A percentile compares a stretch with the other conserved stretches of the same genome.
These are phyloP conservation scores for Cardamine chenopodiifolia DNA, from an alignment of 345 rosid genomes.

Conservation along the genomic window DNA sequence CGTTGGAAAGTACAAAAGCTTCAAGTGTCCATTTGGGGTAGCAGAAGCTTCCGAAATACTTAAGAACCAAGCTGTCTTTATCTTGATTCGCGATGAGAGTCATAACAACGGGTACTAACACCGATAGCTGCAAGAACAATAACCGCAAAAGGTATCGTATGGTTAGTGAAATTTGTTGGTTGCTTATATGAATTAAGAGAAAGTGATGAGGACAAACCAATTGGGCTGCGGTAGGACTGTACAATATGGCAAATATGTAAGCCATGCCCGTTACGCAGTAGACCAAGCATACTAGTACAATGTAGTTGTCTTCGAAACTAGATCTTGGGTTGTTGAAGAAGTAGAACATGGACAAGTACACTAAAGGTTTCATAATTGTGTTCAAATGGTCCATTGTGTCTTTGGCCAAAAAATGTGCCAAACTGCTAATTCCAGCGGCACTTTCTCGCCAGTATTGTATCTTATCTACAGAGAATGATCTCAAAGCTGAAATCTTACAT, in stretches of 20 bases:
- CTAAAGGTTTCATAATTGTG: slow-evolving; percentile 71
- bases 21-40: slow-evolving; percentile 89
- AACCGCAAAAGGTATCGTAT: background rate
- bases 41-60: slow-evolving; percentile 57
- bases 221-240: slow-evolving; percentile 75
- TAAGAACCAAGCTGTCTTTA: slow-evolving; percentile 46
- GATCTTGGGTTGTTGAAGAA: slow-evolving; percentile 95
- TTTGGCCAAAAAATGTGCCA: slow-evolving; percentile 80
- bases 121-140: slow-evolving; percentile 64
- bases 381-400: slow-evolving; percentile 78
- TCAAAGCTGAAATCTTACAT: slow-evolving; percentile 75
- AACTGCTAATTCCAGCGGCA: slow-evolving; percentile 75
- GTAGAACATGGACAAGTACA: slow-evolving; percentile 84
- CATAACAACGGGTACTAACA: slow-evolving; percentile 77
- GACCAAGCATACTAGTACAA: slow-evolving; percentile 69
- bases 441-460: slow-evolving; percentile 78
- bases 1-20: slow-evolving; percentile 75
- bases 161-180: background rate
- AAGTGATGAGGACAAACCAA: slow-evolving; percentile 51
- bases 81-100: slow-evolving; percentile 80
- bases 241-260: slow-evolving; percentile 71
- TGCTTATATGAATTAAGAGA: slow-evolving; percentile 2
- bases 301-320: slow-evolving; percentile 66
- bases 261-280: slow-evolving; percentile 90
- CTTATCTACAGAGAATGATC: slow-evolving; percentile 77